A percentile compares a stretch with the other conserved stretches of the same genome.
Conservation (phyloP, 305 asterid species). For the Galium porrigens region DNA sequence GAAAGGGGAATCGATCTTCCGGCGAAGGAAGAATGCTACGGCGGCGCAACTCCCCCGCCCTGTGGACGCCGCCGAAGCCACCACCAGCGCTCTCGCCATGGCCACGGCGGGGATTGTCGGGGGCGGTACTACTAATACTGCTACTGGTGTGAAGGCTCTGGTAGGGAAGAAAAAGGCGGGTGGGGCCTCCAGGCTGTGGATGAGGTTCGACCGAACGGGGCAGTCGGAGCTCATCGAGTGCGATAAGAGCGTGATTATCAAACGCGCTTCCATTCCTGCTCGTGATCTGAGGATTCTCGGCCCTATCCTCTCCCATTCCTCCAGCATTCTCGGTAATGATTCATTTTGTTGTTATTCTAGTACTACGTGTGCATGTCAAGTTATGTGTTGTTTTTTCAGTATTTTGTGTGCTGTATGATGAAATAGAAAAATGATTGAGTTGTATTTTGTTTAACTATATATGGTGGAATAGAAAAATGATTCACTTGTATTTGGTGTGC, state of each 20-base stretch:
- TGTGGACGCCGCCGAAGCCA: slow-evolving; percentile 21
- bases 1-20: slow-evolving; percentile 41
- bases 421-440: neutral
- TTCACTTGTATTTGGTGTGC: neutral
- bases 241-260: slow-evolving; percentile 59
- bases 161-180: slow-evolving; percentile 47
- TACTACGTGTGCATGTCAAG: neutral
- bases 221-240: slow-evolving; percentile 85
- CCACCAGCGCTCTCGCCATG: slow-evolving; percentile 27
- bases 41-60: slow-evolving; percentile 16
- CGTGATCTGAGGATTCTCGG: slow-evolving; percentile 90
- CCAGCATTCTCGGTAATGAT: slow-evolving; percentile 67
- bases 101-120: slow-evolving; percentile 14
- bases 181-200: slow-evolving; percentile 75
- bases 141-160: slow-evolving; percentile 3
- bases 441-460: neutral
- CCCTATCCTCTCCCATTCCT: slow-evolving; percentile 81
- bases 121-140: neutral
- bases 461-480: neutral
- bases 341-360: neutral
- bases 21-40: slow-evolving; percentile 50
- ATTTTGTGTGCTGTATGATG: neutral
- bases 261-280: slow-evolving; percentile 66
- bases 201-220: slow-evolving; percentile 75
- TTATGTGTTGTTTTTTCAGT: neutral